Conservation (phyloP, 2,329 filamentous ascomycete species). For the Pleomassaria siparia region DNA sequence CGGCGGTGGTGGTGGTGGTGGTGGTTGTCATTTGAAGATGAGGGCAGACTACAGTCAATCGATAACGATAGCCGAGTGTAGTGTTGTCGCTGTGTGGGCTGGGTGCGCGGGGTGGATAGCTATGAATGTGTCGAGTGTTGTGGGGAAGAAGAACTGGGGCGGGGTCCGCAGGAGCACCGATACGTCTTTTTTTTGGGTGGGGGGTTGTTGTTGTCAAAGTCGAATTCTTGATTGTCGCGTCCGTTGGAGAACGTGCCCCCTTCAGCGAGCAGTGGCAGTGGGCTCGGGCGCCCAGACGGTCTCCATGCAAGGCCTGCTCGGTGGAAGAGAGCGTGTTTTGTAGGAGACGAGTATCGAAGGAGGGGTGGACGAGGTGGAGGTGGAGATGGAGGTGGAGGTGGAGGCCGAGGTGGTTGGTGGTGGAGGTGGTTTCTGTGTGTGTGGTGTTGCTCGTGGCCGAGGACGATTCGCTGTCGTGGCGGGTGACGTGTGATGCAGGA, state of each 20-base stretch:
- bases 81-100: constrained; percentile 10
- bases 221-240: constrained; percentile 18
- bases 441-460: no score
- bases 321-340: neutral
- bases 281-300: constrained; percentile 17
- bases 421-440: no score
- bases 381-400: no score
- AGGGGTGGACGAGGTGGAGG: no score
- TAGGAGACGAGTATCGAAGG: neutral
- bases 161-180: constrained; percentile 9
- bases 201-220: no score
- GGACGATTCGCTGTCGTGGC: no score
- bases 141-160: constrained; percentile 13
- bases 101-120: constrained; percentile 18
- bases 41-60: constrained; percentile 22
- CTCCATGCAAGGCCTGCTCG: constrained; percentile 41
- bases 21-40: constrained; percentile 20
- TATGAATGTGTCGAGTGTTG: constrained; percentile 35
- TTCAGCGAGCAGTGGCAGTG: constrained; percentile 39
- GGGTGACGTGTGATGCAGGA: no score
- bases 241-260: constrained; percentile 18
- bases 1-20: constrained; percentile 22
- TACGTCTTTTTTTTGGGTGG: no score
- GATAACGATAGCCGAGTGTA: constrained; percentile 33
- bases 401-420: no score